These are phyloP conservation scores for Cyberlindnera xylosilytica DNA, from an alignment of 805 yeast genomes.

Conservation along the genomic window DNA sequence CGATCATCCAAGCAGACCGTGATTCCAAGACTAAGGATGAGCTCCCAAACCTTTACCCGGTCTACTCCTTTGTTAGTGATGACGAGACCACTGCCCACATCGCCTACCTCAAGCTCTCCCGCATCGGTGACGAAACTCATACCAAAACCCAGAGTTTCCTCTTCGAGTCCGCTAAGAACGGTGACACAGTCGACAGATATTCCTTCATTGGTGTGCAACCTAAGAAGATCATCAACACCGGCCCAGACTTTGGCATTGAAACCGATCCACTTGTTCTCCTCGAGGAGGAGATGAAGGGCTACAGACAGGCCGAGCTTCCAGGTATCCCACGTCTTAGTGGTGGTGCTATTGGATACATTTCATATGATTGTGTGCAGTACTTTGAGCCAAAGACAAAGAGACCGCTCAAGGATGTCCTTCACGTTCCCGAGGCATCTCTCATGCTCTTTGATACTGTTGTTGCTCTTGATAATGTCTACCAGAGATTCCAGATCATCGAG, in stretches of 20 bases:
- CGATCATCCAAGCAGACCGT: slow-evolving; percentile 38
- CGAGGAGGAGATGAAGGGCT: slow-evolving; percentile 66
- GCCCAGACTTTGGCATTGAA: slow-evolving; percentile 52
- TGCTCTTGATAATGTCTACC: slow-evolving; percentile 93
- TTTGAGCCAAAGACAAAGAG: slow-evolving; percentile 90
- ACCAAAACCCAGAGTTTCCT: slow-evolving; percentile 67
- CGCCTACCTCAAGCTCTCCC: slow-evolving; percentile 81
- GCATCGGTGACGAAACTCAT: slow-evolving; percentile 47
- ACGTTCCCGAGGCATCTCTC: slow-evolving; percentile 87
- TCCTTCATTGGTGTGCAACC: slow-evolving; percentile 91
- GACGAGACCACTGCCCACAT: slow-evolving; percentile 85
- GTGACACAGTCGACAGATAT: slow-evolving; percentile 85
- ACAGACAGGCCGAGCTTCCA: slow-evolving; percentile 71
- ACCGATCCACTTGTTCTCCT: slow-evolving; percentile 77
- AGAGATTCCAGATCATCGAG: slow-evolving; percentile 85
- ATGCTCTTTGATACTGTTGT: slow-evolving; percentile 89
- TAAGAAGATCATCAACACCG: slow-evolving; percentile 77
- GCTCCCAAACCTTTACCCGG: slow-evolving; percentile 72
- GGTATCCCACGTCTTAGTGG: slow-evolving; percentile 85
- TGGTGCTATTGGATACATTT: slow-evolving; percentile 94
- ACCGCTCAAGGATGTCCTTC: slow-evolving; percentile 69
- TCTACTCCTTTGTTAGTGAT: slow-evolving; percentile 68
- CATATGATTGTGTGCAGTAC: slow-evolving; percentile 95
- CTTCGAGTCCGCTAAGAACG: slow-evolving; percentile 85
- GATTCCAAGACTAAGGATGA: slow-evolving; percentile 21